Base-by-base conservation (phyloP, 2,329 filamentous ascomycete species). In the Arthrobotrys sinensis region DNA sequence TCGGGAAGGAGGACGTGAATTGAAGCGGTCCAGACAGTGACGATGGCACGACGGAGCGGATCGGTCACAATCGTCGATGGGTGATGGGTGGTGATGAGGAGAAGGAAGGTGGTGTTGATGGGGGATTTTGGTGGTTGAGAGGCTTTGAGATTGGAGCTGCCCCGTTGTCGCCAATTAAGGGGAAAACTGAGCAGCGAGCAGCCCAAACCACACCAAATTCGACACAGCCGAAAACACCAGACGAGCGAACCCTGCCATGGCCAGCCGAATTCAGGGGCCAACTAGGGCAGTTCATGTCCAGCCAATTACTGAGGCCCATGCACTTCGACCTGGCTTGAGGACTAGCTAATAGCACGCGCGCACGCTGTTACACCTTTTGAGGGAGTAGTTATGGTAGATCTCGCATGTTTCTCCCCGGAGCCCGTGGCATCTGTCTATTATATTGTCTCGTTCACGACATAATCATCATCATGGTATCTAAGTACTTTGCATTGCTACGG, bases 381-480 rank as follows among this genome's bases (percentile, higher is more conserved):
- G 34, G 24, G 55, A 28, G 21, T 57, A 24, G n/a, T 57, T 40
- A 57, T 40, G 8, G 53, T 60, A 43, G 55, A 60, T 60, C 55
- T 40, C 36, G 55, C 55, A 60, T 40, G 36, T 60, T 60, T 8
- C 19, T 43, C 12, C 52, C 52, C 52, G 52, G 53, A 57, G 34
- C 36, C 55, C 55, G 36, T 60, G 55, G 19, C 36, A 40, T 40
- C 28, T 40, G 36, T 60, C 24, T 28, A 60, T 60, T 60, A 19
- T 14, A 60, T 60, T 40, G 55, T 43, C 34, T 19, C 14, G 34
- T 60, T 60, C 36, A 43, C 52, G 52, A 14, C 36, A 19, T 60
- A 34, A 21, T 24, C 36, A 43, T 28, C 10, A 38, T 40, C 16
- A 32, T 32, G 5, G 81, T 88, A 87, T 28, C 24, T 28, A n/a